Percentiles rank a stretch among this genome's conserved stretches.
phyloP scores from a whole-genome alignment of 2,329 filamentous ascomycete species.

The Hyphodiscus sp. region DNA sequence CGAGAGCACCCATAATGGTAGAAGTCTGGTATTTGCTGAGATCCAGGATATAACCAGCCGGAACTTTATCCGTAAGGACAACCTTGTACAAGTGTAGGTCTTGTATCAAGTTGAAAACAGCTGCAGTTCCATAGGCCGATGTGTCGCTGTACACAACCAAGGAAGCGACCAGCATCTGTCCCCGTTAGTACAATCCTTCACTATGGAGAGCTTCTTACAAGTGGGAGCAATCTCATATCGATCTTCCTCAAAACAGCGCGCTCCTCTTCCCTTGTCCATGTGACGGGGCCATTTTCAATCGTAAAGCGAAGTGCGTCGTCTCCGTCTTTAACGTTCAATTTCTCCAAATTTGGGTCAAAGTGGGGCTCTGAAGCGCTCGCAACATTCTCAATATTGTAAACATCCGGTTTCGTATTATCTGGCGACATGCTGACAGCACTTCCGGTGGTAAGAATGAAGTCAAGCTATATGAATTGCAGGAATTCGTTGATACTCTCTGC shows the following conservation, averaged over 20 bases:
- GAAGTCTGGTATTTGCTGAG: background rate
- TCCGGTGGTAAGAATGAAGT: background rate
- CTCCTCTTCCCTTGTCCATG: constrained; percentile 6
- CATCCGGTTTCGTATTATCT: background rate
- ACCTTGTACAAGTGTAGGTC: background rate
- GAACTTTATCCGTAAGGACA: background rate
- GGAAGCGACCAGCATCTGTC: background rate
- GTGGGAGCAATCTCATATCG: background rate
- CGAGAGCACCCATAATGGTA: background rate
- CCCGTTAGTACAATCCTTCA: background rate
- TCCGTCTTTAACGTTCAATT: background rate
- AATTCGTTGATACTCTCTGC: too few relatives aligned
- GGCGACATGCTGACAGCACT: background rate
- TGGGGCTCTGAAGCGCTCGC: background rate
- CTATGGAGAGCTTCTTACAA: background rate
- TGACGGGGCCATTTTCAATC: background rate
- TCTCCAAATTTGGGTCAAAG: background rate
- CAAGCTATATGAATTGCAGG: background rate
- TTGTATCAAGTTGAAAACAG: constrained; percentile 1
- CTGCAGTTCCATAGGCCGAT: constrained; percentile 3
- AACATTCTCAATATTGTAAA: background rate
- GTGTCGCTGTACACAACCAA: background rate
- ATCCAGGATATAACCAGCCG: background rate
- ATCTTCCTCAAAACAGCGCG: constrained; percentile 5
- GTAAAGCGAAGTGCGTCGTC: background rate